Percentiles rank a stretch among this genome's conserved stretches.
These are phyloP conservation scores for Grosmannia huntii DNA, from an alignment of 2,329 filamentous ascomycete species.

Conservation along the genomic window DNA sequence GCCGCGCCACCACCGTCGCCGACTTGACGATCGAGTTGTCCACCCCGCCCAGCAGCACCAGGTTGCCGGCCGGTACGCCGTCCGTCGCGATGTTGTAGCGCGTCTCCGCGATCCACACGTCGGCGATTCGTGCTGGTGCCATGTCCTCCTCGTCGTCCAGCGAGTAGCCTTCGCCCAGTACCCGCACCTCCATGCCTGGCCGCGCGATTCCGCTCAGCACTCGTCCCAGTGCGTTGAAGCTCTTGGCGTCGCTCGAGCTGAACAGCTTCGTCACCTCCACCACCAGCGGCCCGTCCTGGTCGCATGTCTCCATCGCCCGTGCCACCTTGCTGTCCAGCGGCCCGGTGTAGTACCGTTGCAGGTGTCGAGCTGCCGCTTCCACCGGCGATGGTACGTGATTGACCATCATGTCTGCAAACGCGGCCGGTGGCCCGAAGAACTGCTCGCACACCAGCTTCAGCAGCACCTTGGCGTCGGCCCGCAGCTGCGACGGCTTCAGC, in stretches of 20 bases:
- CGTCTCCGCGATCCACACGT: conserved; percentile 84
- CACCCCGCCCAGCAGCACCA: conserved; percentile 81
- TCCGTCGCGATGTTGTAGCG: conserved; percentile 86
- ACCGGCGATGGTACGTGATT: conserved; percentile 79
- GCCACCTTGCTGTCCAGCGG: conserved; percentile 73
- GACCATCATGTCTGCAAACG: conserved; percentile 92
- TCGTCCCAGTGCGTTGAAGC: conserved; percentile 79
- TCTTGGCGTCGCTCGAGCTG: conserved; percentile 78
- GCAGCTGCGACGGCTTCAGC: conserved; percentile 87
- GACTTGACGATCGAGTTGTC: conserved; percentile 99
- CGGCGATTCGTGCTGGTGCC: conserved; percentile 69
- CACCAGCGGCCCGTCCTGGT: conserved; percentile 84
- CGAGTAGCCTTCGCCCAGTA: conserved; percentile 90
- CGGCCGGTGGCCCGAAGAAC: conserved; percentile 82
- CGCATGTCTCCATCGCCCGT: conserved; percentile 65
- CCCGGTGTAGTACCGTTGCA: conserved; percentile 86
- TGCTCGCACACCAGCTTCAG: conserved; percentile 84
- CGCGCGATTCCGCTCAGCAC: conserved; percentile 86
- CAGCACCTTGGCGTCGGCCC: conserved; percentile 76
- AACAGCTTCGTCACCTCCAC: conserved; percentile 89
- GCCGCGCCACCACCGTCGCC: conserved; percentile 73
- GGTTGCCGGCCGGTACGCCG: conserved; percentile 86
- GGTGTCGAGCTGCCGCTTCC: conserved; percentile 60
- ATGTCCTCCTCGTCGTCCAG: conserved; percentile 98
- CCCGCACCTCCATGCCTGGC: conserved; percentile 70